Conservation (phyloP, 352 stramenopile genomes). For the Globisporangium heterothallicum region DNA sequence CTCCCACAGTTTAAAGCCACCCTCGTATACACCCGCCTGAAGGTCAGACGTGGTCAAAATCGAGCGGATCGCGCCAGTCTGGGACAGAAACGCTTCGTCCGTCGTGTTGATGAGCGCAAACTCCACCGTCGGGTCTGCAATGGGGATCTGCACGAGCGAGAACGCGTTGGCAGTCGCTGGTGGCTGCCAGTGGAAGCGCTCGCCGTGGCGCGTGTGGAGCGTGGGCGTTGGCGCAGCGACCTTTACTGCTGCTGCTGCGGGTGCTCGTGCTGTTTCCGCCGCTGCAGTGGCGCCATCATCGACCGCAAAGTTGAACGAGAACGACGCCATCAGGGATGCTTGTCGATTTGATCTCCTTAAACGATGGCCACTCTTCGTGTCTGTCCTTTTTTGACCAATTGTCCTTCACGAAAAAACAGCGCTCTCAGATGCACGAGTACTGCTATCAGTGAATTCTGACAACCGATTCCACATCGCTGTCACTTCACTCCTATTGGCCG, state of each 20-base stretch:
- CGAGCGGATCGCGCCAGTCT: constrained; percentile 53
- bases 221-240: neutral
- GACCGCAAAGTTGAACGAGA: constrained; percentile 72
- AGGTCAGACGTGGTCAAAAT: constrained; percentile 75
- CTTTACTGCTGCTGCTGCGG: neutral
- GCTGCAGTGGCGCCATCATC: constrained; percentile 12
- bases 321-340: constrained; percentile 33
- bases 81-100: constrained; percentile 35
- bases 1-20: constrained; percentile 86
- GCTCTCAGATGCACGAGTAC: too few species aligned
- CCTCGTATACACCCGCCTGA: constrained; percentile 77
- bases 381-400: too few species aligned
- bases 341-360: too few species aligned
- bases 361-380: too few species aligned
- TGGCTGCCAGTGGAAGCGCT: constrained; percentile 42
- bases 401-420: neutral
- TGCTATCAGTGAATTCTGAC: neutral
- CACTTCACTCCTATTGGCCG: neutral
- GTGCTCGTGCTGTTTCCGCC: neutral
- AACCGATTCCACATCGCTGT: neutral
- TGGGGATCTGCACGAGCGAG: constrained; percentile 25
- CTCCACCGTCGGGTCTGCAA: constrained; percentile 16
- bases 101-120: constrained; percentile 69
- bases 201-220: constrained; percentile 34
- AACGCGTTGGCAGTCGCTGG: constrained; percentile 12